Conservation (phyloP, 2,329 filamentous ascomycete genomes). For the Ambrosiella cleistominuta region DNA sequence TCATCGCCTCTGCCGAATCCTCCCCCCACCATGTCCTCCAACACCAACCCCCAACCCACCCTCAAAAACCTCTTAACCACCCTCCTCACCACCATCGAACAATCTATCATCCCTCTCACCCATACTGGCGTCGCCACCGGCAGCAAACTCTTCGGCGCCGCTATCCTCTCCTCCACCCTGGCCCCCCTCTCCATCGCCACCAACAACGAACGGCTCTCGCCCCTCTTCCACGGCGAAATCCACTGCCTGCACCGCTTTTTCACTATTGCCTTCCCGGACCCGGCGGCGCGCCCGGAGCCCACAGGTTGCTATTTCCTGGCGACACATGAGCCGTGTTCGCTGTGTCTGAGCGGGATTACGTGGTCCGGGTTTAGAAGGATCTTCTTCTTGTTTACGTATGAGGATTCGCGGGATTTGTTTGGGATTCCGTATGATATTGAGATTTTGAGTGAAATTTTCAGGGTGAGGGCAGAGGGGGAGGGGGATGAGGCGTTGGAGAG, state of each 20-base stretch:
- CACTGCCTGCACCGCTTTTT: constrained; percentile 44
- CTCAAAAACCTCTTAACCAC: constrained; percentile 21
- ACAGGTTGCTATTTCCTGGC: constrained; percentile 38
- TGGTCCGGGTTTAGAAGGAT: constrained; percentile 40
- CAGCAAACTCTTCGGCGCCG: constrained; percentile 39
- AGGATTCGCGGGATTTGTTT: constrained; percentile 39
- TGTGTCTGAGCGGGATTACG: constrained; percentile 39
- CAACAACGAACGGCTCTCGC: constrained; percentile 37
- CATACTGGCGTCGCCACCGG: constrained; percentile 30
- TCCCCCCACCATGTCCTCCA: constrained; percentile 13
- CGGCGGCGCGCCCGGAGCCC: constrained; percentile 23
- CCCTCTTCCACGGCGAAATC: constrained; percentile 41
- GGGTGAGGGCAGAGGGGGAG: constrained; percentile 25
- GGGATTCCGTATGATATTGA: constrained; percentile 39
- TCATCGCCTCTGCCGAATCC: no score
- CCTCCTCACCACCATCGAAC: constrained; percentile 27
- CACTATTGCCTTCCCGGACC: constrained; percentile 20
- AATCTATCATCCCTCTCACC: constrained; percentile 34
- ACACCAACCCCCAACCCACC: background rate
- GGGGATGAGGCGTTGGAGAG: constrained; percentile 21
- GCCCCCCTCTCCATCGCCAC: constrained; percentile 31
- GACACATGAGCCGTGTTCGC: constrained; percentile 40
- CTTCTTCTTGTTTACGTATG: constrained; percentile 41
- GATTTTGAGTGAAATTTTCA: constrained; percentile 37
- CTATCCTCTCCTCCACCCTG: constrained; percentile 29